phyloP scores from a whole-genome alignment of 2,329 filamentous ascomycete genomes.

The Chrysoporthe puriensis region DNA sequence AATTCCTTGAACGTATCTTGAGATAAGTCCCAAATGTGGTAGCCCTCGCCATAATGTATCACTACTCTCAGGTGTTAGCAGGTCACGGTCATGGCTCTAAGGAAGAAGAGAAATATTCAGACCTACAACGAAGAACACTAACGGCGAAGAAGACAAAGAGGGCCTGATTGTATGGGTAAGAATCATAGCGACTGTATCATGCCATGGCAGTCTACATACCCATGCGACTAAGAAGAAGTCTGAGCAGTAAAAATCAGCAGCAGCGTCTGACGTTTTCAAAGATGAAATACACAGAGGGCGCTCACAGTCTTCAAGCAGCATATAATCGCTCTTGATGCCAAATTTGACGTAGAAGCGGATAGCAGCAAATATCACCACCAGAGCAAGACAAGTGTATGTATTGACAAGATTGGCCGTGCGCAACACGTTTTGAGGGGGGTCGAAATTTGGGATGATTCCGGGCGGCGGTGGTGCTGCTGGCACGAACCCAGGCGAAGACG shows the following conservation, averaged over 20 bases:
- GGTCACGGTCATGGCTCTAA: not conserved
- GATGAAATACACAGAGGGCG: not conserved
- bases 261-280: not conserved
- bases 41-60: conserved; percentile 12
- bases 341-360: conserved; percentile 4
- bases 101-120: not conserved
- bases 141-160: not conserved
- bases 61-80: not conserved
- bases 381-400: conserved; percentile 3
- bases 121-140: not conserved
- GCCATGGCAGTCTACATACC: not conserved
- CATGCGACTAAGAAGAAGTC: not conserved
- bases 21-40: conserved; percentile 8
- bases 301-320: conserved; percentile 5
- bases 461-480: conserved; percentile 9
- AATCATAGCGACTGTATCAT: not conserved
- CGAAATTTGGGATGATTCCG: not conserved
- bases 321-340: not conserved
- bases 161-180: not conserved
- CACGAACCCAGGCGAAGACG: not conserved
- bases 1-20: not conserved
- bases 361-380: conserved; percentile 1
- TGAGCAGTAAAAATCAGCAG: not conserved
- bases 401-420: conserved; percentile 1
- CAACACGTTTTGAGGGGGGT: not conserved